Evolutionary conservation across 345 rosid genomes (phyloP).

Genomic region (Syzygium grande): DNA sequence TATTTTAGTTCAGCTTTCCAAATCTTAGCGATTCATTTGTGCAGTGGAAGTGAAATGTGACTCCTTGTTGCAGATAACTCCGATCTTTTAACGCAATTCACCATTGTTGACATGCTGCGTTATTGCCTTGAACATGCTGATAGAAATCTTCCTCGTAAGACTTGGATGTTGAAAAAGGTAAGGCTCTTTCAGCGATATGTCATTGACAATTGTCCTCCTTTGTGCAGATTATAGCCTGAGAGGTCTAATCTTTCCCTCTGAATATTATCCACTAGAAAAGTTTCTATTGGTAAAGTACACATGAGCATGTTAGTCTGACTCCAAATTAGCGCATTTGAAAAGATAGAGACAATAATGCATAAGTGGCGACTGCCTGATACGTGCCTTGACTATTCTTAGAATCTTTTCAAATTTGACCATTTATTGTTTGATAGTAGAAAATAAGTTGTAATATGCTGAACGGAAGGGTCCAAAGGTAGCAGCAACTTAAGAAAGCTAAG

Average conservation of each 20-base stretch:
- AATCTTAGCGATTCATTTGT: not conserved
- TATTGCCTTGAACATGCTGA: constrained; percentile 80
- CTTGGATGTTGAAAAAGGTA: constrained; percentile 29
- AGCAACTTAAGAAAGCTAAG: not conserved
- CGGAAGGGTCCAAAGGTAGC: not conserved
- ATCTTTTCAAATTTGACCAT: not conserved
- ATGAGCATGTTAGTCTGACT: not conserved
- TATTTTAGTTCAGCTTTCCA: constrained; percentile 9
- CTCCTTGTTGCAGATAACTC: constrained; percentile 33
- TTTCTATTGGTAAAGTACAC: not conserved
- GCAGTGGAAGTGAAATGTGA: not conserved
- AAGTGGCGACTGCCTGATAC: not conserved
- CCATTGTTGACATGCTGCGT: constrained; percentile 52
- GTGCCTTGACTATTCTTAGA: not conserved
- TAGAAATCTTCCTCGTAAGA: constrained; percentile 45
- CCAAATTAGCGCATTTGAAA: not conserved
- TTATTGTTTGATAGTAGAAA: not conserved
- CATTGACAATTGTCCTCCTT: not conserved
- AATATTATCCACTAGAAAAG: not conserved
- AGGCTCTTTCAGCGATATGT: not conserved
- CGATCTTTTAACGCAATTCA: constrained; percentile 39
- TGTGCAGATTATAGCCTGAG: not conserved
- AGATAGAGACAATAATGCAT: not conserved
- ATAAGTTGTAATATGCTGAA: not conserved
- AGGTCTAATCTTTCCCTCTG: not conserved